Evolutionary conservation across 371 early-diverging fungal genomes (phyloP).

Genomic region (Batkoa obscura): DNA sequence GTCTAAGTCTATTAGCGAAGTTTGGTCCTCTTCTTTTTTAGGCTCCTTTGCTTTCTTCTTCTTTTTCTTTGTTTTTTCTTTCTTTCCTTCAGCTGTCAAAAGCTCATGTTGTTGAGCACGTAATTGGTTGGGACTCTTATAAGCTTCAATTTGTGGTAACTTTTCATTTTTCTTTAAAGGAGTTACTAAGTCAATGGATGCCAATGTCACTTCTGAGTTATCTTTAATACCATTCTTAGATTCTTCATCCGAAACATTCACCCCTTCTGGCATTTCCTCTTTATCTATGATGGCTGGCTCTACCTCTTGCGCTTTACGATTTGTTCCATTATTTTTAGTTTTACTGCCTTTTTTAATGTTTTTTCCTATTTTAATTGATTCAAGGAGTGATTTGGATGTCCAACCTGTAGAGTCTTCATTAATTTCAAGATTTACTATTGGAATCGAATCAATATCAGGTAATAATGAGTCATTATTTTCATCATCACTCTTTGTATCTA

Average conservation of each 20-base stretch:
- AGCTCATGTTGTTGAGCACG: background rate
- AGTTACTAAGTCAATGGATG: constrained; percentile 32
- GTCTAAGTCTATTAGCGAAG: background rate
- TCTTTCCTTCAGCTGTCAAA: constrained; percentile 27
- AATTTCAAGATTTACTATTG: constrained; percentile 39
- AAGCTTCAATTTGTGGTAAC: constrained; percentile 32
- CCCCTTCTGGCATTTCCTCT: constrained; percentile 12
- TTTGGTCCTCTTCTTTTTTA: background rate
- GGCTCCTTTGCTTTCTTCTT: constrained; percentile 13
- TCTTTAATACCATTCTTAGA: constrained; percentile 7
- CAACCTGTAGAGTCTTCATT: background rate
- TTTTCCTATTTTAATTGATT: background rate
- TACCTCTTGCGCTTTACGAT: constrained; percentile 8
- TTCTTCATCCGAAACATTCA: constrained; percentile 7
- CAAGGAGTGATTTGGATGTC: background rate
- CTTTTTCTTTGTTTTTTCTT: constrained; percentile 21
- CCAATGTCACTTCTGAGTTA: constrained; percentile 15
- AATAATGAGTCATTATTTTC: constrained; percentile 14
- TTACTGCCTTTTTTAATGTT: background rate
- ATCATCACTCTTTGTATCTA: constrained; percentile 16
- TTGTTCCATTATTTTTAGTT: constrained; percentile 13
- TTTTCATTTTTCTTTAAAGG: constrained; percentile 38
- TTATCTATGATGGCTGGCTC: background rate
- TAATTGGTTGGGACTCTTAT: constrained; percentile 35
- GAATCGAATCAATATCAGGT: constrained; percentile 59